Evolutionary conservation across 2,329 filamentous ascomycete species (phyloP).

Genomic region (Blastomyces parvus): DNA sequence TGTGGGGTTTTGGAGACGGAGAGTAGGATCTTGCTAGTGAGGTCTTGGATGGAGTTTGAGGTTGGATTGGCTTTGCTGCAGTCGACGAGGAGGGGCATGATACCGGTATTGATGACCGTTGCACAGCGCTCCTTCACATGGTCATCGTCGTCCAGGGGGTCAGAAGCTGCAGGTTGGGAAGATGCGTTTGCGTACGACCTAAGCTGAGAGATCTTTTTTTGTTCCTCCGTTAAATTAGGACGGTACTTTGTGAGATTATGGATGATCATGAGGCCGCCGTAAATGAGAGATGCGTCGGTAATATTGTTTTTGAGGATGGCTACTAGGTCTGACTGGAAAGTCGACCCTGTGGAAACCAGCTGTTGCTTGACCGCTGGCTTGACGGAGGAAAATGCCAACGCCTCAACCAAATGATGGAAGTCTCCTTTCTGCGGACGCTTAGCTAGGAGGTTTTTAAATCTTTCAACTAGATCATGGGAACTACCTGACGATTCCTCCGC

Average conservation of each 20-base stretch:
- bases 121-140: conserved; percentile 68
- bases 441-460: conserved; percentile 43
- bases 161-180: conserved; percentile 37
- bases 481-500: conserved; percentile 35
- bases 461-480: conserved; percentile 44
- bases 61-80: conserved; percentile 57
- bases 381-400: conserved; percentile 82
- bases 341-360: conserved; percentile 57
- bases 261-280: conserved; percentile 78
- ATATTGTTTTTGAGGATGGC: conserved; percentile 37
- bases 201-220: conserved; percentile 82
- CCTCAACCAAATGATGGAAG: conserved; percentile 74
- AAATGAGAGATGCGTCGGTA: conserved; percentile 62
- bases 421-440: conserved; percentile 36
- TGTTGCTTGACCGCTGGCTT: conserved; percentile 77
- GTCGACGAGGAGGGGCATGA: conserved; percentile 66
- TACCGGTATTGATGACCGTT: conserved; percentile 65
- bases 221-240: conserved; percentile 72
- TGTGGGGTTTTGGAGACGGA: conserved; percentile 65
- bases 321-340: conserved; percentile 62
- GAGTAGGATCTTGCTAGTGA: conserved; percentile 67
- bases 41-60: conserved; percentile 52
- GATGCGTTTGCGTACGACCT: conserved; percentile 89
- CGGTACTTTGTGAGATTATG: conserved; percentile 74
- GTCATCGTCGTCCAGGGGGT: conserved; percentile 65